Conservation (phyloP, 192 early-diverging fungal genomes). For the Backusella sp. region DNA sequence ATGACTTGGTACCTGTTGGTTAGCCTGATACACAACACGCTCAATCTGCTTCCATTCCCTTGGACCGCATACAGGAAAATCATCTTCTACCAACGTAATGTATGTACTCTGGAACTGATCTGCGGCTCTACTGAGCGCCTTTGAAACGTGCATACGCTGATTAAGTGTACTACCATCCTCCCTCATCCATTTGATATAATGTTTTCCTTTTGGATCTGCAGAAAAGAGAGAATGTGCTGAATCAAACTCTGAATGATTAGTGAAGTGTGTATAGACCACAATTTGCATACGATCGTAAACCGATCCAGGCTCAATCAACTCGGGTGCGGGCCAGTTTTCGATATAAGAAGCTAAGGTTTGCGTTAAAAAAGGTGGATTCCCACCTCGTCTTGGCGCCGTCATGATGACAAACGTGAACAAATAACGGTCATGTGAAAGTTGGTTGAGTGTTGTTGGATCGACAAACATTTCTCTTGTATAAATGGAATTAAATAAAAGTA, state of each 20-base stretch:
- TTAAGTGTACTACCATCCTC: constrained; percentile 44
- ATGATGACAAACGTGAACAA: constrained; percentile 46
- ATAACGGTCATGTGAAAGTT: constrained; percentile 34
- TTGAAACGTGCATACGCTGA: constrained; percentile 47
- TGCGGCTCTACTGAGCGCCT: constrained; percentile 36
- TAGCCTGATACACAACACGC: constrained; percentile 44
- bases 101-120: constrained; percentile 39
- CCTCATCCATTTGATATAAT: constrained; percentile 45
- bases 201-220: constrained; percentile 37
- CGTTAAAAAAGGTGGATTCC: constrained; percentile 38
- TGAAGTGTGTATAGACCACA: constrained; percentile 51
- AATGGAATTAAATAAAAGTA: constrained; percentile 34
- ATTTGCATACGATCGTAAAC: constrained; percentile 49
- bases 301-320: constrained; percentile 27
- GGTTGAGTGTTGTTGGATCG: constrained; percentile 9
- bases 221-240: constrained; percentile 32
- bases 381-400: constrained; percentile 46
- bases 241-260: constrained; percentile 43
- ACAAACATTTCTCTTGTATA: constrained; percentile 27
- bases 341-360: constrained; percentile 45
- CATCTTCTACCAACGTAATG: constrained; percentile 46
- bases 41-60: constrained; percentile 45
- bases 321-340: constrained; percentile 29
- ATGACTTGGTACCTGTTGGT: constrained; percentile 38
- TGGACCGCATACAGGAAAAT: constrained; percentile 49